Percentiles rank a stretch among this genome's conserved stretches.
phyloP scores from a whole-genome alignment of 805 yeast species.

The Cyberlindnera veronae region DNA sequence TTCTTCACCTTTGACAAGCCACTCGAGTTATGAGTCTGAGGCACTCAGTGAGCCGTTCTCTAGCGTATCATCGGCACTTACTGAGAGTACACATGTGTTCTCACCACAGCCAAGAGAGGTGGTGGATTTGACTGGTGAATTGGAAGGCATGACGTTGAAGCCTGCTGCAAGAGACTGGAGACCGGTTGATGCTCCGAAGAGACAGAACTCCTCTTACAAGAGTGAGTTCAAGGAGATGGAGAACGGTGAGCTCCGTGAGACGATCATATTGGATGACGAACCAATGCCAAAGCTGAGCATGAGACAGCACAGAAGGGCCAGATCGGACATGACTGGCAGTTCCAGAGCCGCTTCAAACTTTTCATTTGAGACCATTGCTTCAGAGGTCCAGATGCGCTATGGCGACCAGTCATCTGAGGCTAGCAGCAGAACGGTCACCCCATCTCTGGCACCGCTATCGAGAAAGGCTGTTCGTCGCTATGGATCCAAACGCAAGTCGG shows the following conservation, averaged over 20 bases:
- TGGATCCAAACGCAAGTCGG: conserved; percentile 17
- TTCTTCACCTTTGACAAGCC: conserved; percentile 19
- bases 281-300: not conserved
- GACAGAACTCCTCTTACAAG: conserved; percentile 6
- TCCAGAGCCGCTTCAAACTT: conserved; percentile 15
- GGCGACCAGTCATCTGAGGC: not conserved
- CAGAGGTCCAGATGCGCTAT: conserved; percentile 21
- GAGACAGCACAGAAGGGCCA: conserved; percentile 11
- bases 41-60: conserved; percentile 25
- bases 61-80: conserved; percentile 10
- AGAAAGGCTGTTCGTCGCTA: conserved; percentile 9
- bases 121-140: conserved; percentile 5
- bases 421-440: not conserved
- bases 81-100: conserved; percentile 12
- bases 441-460: not conserved
- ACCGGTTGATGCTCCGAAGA: not conserved
- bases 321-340: conserved; percentile 9
- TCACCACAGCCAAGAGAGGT: conserved; percentile 1
- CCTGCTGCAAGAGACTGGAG: not conserved
- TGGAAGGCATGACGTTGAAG: conserved; percentile 6
- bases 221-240: conserved; percentile 17
- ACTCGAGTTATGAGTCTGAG: conserved; percentile 26
- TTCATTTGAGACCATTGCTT: conserved; percentile 26
- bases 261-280: conserved; percentile 22
- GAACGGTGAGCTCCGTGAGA: conserved; percentile 22